Evolutionary conservation across 2,329 filamentous ascomycete species (phyloP), one percentile per base, ranked within the genome.

Genomic region (Scedosporium aurantiacum): DNA sequence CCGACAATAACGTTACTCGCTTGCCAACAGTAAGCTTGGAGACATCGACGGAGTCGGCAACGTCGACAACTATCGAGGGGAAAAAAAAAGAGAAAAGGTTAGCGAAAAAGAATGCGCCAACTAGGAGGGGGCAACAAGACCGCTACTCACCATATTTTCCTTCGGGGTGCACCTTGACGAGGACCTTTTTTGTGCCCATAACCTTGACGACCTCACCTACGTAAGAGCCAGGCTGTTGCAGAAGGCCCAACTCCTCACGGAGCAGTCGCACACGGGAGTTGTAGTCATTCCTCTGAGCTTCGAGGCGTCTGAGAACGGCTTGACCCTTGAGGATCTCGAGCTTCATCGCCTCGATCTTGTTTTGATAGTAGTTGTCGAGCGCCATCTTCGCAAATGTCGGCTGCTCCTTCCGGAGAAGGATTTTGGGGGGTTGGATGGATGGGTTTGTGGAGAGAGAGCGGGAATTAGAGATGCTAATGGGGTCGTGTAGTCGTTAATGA

Each of bases 331-430:
- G 93, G 74, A 99, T 99, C 85, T 99, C 93, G 75, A 99, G 91
- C 88, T 97, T 97, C 90, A 97, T 96, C 75, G 89, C 87, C 90
- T 99, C 94, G 79, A 97, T 97, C 83, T 99, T 99, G 83, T 97
- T 97, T 79, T 94, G 90, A 77, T 96, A 99, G 81, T 97, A 99
- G 78, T 89, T 96, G 78, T 97, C 94, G 79, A 99, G 90, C 84
- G 93, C 92, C 94, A 99, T 99, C 58, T 54, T 60, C 21, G 37
- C 54, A 47, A 37, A 21, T 52, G 40, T 52, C n/a, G 41, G 37
- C 41, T 21, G 57, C 25, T 18, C 57, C 57, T 60, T 50, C 43
- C 40, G 43, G 41, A 50, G 57, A 27, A 47, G 57, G 57, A 54
- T 12, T 16, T 37, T 14, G 47, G 25, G 23, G 58, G 47, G 10